Evolutionary conservation across 2,329 filamentous ascomycete species (phyloP), one percentile per base, ranked within the genome.

Genomic region (Xylariaceae sp.): DNA sequence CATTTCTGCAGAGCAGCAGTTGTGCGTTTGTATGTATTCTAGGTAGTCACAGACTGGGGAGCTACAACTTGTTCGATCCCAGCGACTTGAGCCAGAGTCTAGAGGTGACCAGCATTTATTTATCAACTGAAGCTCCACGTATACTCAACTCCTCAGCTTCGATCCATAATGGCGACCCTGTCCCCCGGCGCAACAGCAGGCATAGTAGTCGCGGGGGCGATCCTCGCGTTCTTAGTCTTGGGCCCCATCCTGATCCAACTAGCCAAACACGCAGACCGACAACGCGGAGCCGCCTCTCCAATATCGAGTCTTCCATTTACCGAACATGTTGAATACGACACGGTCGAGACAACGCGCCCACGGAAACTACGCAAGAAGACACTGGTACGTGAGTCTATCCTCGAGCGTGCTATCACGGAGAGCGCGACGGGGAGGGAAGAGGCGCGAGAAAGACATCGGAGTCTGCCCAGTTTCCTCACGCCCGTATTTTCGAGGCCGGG

Each of bases 201-300:
- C 48, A 75, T 82, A 48, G 73, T 73, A 12, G 57, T 83, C 22
- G 72, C 72, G 31, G 77, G 77, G n/a, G 74, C 75, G 14, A 60
- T 76, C 2, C 48, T 79, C 6, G 53, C 81, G 13, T 76, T 78
- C 60, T 64, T 71, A 2, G 65, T 60, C 7, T 51, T 79, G 6
- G 75, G 74, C 0, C 64, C 76, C 22, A 51, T 79, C 19, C 70
- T 78, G 42, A 60, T 75, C 6, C 74, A 72, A 65, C 55, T 71
- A 2, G 69, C 69, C 9, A 66, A 63, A 41, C 60, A 68, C 41
- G 64, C 63, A 28, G 57, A 63, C 31, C 55, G 60, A 2, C 62
- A 59, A 12, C 61, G 48, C 17, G 51, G 31, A n/a, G 49, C 45
- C 7, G 48, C 54, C 13, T 43, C 16, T 14, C 44, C 47, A 16